These are phyloP conservation scores for Triglochin maritima DNA, from an alignment of 106 monocot genomes.

Conservation along the genomic window DNA sequence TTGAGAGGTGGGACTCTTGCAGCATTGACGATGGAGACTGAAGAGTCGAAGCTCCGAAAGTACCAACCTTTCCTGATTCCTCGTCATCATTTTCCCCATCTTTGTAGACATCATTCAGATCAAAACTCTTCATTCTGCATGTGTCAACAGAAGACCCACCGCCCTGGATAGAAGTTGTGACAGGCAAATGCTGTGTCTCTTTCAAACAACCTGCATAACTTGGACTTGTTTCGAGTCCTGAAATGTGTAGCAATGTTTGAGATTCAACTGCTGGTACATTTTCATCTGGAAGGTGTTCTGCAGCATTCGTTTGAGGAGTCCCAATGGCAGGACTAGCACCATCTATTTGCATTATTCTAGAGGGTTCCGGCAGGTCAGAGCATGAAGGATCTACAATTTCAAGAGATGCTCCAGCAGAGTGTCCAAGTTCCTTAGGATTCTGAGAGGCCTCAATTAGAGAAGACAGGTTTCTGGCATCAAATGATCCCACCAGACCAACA, in stretches of 20 bases:
- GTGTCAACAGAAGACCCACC: not conserved
- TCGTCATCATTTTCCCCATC: slow-evolving; percentile 23
- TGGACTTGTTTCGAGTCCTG: not conserved
- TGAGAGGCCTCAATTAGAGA: slow-evolving; percentile 44
- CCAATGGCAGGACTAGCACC: slow-evolving; percentile 12
- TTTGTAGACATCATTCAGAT: slow-evolving; percentile 52
- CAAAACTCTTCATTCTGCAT: slow-evolving; percentile 43
- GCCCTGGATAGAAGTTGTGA: not conserved
- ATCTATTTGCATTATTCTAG: slow-evolving; percentile 12
- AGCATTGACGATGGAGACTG: slow-evolving; percentile 32
- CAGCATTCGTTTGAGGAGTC: slow-evolving; percentile 8
- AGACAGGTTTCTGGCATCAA: slow-evolving; percentile 34
- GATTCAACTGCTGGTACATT: not conserved
- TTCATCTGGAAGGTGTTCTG: slow-evolving; percentile 19
- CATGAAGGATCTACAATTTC: slow-evolving; percentile 25
- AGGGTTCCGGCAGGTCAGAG: slow-evolving; percentile 12
- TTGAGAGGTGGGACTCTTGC: slow-evolving; percentile 39
- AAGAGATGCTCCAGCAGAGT: slow-evolving; percentile 25
- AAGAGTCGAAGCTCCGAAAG: slow-evolving; percentile 19
- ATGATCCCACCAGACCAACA: slow-evolving; percentile 37
- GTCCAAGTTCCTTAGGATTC: slow-evolving; percentile 27
- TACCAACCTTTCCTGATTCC: slow-evolving; percentile 15
- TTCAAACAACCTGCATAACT: not conserved
- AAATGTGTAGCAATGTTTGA: not conserved
- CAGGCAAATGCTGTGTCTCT: not conserved